Conservation (phyloP, 768 basidiomycete species). For the Phylloporus scabripes region DNA sequence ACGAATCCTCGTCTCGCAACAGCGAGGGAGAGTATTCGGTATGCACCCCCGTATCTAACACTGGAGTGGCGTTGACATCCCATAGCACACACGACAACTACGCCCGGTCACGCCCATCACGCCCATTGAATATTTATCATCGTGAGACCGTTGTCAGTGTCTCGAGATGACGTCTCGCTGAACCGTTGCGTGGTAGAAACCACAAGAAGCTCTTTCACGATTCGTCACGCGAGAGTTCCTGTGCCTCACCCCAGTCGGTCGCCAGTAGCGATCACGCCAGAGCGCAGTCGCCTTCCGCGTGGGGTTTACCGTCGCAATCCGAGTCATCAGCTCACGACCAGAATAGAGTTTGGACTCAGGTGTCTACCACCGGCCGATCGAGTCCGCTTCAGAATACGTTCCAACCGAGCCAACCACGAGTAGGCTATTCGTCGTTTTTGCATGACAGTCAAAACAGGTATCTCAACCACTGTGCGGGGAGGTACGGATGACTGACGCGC, state of each 20-base stretch:
- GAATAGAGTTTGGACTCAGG: conserved; percentile 25
- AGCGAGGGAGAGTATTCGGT: conserved; percentile 28
- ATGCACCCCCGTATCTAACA: conserved; percentile 8
- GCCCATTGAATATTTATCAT: conserved; percentile 30
- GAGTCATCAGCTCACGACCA: conserved; percentile 25
- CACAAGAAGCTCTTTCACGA: conserved; percentile 32
- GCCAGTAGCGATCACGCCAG: conserved; percentile 45
- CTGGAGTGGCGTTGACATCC: conserved; percentile 9
- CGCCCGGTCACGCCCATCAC: conserved; percentile 34
- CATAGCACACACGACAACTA: conserved; percentile 27
- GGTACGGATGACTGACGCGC: conserved; percentile 16
- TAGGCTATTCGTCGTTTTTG: conserved; percentile 55
- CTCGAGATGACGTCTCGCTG: conserved; percentile 8
- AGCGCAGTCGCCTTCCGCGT: conserved; percentile 39
- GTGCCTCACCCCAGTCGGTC: conserved; percentile 29
- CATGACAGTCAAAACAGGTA: conserved; percentile 52
- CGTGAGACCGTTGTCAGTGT: conserved; percentile 21
- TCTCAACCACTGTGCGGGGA: conserved; percentile 15
- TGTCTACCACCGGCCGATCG: conserved; percentile 25
- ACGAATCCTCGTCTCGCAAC: conserved; percentile 19
- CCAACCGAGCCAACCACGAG: conserved; percentile 42
- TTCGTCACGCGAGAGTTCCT: conserved; percentile 26
- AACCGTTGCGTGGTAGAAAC: conserved; percentile 18
- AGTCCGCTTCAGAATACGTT: conserved; percentile 34
- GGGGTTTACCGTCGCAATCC: conserved; percentile 36